phyloP scores from a whole-genome alignment of 352 stramenopile genomes.

The Phytopythium oedochilum region DNA sequence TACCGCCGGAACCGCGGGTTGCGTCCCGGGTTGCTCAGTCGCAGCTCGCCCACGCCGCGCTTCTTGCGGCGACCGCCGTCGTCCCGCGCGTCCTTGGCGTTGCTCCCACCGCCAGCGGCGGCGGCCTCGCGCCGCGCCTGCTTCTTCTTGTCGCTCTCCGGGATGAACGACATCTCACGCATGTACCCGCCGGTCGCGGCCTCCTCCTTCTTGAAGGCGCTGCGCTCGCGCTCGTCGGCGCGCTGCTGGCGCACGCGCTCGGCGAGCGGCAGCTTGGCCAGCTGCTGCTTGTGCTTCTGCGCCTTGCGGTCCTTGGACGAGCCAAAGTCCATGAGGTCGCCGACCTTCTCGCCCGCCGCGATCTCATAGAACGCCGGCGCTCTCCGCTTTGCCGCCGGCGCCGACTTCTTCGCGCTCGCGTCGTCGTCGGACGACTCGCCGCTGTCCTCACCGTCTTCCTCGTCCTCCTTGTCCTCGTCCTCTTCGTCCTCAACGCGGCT shows the following conservation, averaged over 20 bases:
- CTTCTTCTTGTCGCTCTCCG: conserved; percentile 50
- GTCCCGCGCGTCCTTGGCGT: conserved; percentile 9
- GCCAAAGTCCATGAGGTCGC: conserved; percentile 75
- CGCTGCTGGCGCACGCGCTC: conserved; percentile 74
- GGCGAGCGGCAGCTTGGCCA: conserved; percentile 74
- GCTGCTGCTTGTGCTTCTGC: conserved; percentile 76
- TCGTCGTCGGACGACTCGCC: conserved; percentile 8
- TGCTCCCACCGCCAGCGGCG: conserved; percentile 2
- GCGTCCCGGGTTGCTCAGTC: conserved; percentile 42
- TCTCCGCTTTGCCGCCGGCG: conserved; percentile 22
- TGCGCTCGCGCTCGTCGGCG: conserved; percentile 67
- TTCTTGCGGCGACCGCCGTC: conserved; percentile 64
- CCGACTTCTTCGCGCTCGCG: conserved; percentile 3
- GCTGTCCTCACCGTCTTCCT: conserved; percentile 59
- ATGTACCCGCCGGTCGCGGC: conserved; percentile 51
- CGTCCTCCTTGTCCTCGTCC: conserved; percentile 49
- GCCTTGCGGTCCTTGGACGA: conserved; percentile 54
- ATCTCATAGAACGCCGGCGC: conserved; percentile 86
- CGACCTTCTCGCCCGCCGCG: conserved; percentile 74
- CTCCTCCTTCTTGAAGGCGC: conserved; percentile 83
- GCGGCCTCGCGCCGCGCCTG: conserved; percentile 29
- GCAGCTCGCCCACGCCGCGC: conserved; percentile 71
- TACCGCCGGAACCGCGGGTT: conserved; percentile 62
- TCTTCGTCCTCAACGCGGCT: conserved; percentile 64
- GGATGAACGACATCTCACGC: conserved; percentile 80